Base-by-base conservation (phyloP, 768 basidiomycete species). In the Tricholomella constricta region DNA sequence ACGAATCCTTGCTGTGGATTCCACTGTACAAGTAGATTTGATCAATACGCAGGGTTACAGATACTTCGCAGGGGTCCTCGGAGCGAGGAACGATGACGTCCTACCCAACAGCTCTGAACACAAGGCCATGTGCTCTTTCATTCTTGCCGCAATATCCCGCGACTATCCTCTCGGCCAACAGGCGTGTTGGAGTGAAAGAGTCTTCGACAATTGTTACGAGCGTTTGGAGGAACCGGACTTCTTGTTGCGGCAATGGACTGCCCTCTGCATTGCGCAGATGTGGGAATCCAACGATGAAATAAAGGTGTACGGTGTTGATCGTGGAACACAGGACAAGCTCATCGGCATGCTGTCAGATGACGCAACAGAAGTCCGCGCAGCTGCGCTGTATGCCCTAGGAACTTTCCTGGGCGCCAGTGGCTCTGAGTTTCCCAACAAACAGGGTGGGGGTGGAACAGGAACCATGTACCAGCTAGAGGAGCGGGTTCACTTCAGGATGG, bases 111-210 rank as follows among this genome's bases (percentile, higher is more conserved):
- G 86, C 45, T 89, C 90, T 4, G 97, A 98, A 66, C 94, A 98
- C 69, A 91, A 92, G 59, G 94, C 97, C 1, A 98, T 98, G 96
- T 98, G 95, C 66, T 91, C 94, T 1, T 98, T 98, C 73, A 94
- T 98, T 61, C 84, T 98, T 23, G 82, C 89, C 20, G 85, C 94
- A 12, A 85, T 97, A 45, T 86, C 89, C 35, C 85, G 96, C n/a
- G 94, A 93, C 62, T 92, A 88, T 66, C 80, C 82, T n/a, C 79
- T 80, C 2, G 95, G 95, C 5, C 94, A 98, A 71, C 79, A 81
- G 46, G 92, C 92, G 2, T 95, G 93, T 68, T 83, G 88, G 72
- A 75, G 79, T 56, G 89, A 87, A 62, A 74, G 79, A 14, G 91
- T 97, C 1, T 93, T 98, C 57, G 89, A 95, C 55, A 82, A 86